A percentile compares a stretch with the other conserved stretches of the same genome.
Conservation (phyloP, 768 basidiomycete species). For the Tulasnella calospora region DNA sequence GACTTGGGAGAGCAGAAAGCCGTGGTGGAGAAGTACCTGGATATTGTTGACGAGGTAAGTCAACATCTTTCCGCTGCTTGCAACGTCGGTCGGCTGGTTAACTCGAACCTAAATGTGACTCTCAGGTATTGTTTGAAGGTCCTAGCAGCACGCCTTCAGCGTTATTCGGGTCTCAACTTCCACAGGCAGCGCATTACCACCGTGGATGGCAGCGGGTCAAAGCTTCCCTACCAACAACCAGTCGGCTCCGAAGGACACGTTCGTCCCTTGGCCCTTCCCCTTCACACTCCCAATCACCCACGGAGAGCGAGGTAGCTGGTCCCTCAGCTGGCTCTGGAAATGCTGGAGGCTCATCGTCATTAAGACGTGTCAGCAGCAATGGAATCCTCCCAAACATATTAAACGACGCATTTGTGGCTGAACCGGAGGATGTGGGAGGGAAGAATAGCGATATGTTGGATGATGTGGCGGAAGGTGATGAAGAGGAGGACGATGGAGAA, state of each 20-base stretch:
- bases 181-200: conserved; percentile 39
- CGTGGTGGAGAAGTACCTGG: conserved; percentile 58
- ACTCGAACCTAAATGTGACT: not conserved
- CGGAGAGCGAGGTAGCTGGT: not conserved
- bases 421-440: not conserved
- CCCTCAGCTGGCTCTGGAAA: not conserved
- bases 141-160: conserved; percentile 38
- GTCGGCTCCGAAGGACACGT: conserved; percentile 10
- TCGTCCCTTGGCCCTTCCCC: conserved; percentile 8
- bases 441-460: not conserved
- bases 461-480: conserved; percentile 41
- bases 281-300: not conserved
- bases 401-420: not conserved
- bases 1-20: conserved; percentile 55
- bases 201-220: conserved; percentile 28
- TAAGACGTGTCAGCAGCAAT: conserved; percentile 7
- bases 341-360: not conserved
- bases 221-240: conserved; percentile 42
- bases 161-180: not conserved
- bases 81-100: not conserved
- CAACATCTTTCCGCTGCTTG: not conserved
- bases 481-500: conserved; percentile 41
- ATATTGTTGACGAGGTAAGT: conserved; percentile 66
- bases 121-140: conserved; percentile 51
- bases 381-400: not conserved